Conservation (phyloP, 1,284 basidiomycete species). For the Austropuccinia psidii region DNA sequence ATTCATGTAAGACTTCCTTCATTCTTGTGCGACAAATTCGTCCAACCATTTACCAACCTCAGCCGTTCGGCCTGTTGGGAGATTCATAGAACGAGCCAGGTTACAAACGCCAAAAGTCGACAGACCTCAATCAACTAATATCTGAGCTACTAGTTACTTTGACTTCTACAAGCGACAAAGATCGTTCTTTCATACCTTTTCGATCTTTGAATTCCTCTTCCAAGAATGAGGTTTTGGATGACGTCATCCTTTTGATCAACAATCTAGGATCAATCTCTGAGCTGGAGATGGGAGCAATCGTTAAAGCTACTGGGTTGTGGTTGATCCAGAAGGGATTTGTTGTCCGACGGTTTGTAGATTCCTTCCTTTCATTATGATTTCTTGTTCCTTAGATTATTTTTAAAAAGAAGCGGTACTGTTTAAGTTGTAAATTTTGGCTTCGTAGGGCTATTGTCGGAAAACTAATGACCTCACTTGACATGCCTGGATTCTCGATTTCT, state of each 20-base stretch:
- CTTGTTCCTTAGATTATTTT: too few species aligned
- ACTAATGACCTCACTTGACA: slow-evolving; percentile 73
- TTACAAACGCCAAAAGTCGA: slow-evolving; percentile 58
- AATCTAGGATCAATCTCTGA: slow-evolving; percentile 72
- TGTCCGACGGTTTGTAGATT: slow-evolving; percentile 6
- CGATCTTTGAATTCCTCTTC: slow-evolving; percentile 44
- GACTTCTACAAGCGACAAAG: slow-evolving; percentile 64
- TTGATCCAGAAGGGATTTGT: slow-evolving; percentile 12
- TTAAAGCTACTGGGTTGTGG: slow-evolving; percentile 16
- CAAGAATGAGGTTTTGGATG: slow-evolving; percentile 51
- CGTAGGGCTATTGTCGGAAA: slow-evolving; percentile 18
- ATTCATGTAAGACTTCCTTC: slow-evolving; percentile 38
- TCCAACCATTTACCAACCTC: neutral
- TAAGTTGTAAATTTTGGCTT: too few species aligned
- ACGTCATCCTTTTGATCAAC: slow-evolving; percentile 55
- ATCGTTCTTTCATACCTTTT: slow-evolving; percentile 79
- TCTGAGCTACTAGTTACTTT: slow-evolving; percentile 64
- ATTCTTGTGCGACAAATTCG: neutral
- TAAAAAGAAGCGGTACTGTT: too few species aligned
- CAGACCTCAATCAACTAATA: slow-evolving; percentile 63
- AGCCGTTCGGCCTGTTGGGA: neutral
- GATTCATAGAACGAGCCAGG: slow-evolving; percentile 85
- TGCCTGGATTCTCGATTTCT: slow-evolving; percentile 88
- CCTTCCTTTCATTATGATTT: neutral
- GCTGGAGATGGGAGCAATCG: slow-evolving; percentile 62